These are phyloP conservation scores for Saturnispora kantuleensis DNA, from an alignment of 805 yeast species.

Conservation along the genomic window DNA sequence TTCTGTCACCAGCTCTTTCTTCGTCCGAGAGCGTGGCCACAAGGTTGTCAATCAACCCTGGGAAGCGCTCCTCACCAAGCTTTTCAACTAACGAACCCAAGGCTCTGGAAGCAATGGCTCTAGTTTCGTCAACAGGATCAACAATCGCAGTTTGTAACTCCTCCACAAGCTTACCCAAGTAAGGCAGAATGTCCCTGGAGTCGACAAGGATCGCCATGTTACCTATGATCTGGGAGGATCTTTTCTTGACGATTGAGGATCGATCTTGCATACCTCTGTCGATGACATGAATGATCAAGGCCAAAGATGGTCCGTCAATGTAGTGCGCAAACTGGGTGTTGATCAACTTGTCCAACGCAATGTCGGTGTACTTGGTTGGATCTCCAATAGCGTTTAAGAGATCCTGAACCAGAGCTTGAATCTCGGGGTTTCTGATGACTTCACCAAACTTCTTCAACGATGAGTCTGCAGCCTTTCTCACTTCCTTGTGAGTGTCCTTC, in stretches of 20 bases:
- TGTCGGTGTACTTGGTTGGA: conserved; percentile 84
- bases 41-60: conserved; percentile 76
- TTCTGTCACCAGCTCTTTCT: conserved; percentile 73
- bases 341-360: conserved; percentile 75
- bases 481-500: conserved; percentile 94
- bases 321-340: conserved; percentile 93
- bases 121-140: conserved; percentile 94
- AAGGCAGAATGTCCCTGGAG: conserved; percentile 74
- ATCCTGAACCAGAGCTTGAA: conserved; percentile 80
- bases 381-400: conserved; percentile 90
- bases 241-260: conserved; percentile 84
- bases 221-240: conserved; percentile 97
- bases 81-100: conserved; percentile 93
- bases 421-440: conserved; percentile 94
- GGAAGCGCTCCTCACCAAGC: conserved; percentile 93
- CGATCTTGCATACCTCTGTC: conserved; percentile 93
- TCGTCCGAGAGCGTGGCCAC: conserved; percentile 70
- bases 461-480: conserved; percentile 87
- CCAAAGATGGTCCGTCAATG: conserved; percentile 96
- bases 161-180: conserved; percentile 62
- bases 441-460: conserved; percentile 89
- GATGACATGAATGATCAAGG: conserved; percentile 86
- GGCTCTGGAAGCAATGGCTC: conserved; percentile 97
- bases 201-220: conserved; percentile 97
- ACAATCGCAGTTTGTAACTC: conserved; percentile 93